Evolutionary conservation across 1,284 basidiomycete genomes (phyloP).

Genomic region (Ceratobasidium sp.): DNA sequence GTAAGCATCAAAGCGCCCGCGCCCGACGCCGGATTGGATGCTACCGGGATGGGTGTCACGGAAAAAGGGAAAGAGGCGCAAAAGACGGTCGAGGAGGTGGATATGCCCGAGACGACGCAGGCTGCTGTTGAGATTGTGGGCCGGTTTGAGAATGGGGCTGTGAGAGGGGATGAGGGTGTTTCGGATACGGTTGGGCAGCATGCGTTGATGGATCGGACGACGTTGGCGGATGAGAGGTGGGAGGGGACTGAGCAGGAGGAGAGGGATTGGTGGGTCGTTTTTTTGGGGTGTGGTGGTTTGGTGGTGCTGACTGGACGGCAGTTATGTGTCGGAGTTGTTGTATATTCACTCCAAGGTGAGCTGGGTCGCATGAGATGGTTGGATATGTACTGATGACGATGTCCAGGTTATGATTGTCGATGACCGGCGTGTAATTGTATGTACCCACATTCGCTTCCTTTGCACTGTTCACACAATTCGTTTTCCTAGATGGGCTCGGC

Average conservation of each 20-base stretch:
- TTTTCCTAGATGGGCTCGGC: conserved; percentile 81
- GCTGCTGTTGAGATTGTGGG: conserved; percentile 73
- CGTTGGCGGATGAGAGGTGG: conserved; percentile 80
- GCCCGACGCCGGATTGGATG: conserved; percentile 43
- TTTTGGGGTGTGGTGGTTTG: conserved; percentile 21
- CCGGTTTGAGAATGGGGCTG: conserved; percentile 74
- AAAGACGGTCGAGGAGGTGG: conserved; percentile 62
- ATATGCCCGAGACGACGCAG: conserved; percentile 71
- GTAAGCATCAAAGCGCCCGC: conserved; percentile 52
- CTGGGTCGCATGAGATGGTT: not conserved
- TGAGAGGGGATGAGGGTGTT: conserved; percentile 68
- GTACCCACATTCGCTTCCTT: conserved; percentile 52
- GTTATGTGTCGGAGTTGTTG: conserved; percentile 82
- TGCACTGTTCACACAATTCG: not conserved
- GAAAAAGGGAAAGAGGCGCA: conserved; percentile 40
- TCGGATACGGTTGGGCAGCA: conserved; percentile 83
- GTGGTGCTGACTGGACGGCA: conserved; percentile 52
- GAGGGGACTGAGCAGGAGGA: conserved; percentile 84
- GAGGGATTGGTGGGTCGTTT: conserved; percentile 68
- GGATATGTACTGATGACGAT: conserved; percentile 18
- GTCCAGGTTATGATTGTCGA: conserved; percentile 87
- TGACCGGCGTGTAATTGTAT: conserved; percentile 84
- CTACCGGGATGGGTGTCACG: conserved; percentile 44
- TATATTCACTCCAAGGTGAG: conserved; percentile 78
- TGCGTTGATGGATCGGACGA: conserved; percentile 69